Evolutionary conservation across 2,329 filamentous ascomycete species (phyloP).

Genomic region (Phialocephala sp.): DNA sequence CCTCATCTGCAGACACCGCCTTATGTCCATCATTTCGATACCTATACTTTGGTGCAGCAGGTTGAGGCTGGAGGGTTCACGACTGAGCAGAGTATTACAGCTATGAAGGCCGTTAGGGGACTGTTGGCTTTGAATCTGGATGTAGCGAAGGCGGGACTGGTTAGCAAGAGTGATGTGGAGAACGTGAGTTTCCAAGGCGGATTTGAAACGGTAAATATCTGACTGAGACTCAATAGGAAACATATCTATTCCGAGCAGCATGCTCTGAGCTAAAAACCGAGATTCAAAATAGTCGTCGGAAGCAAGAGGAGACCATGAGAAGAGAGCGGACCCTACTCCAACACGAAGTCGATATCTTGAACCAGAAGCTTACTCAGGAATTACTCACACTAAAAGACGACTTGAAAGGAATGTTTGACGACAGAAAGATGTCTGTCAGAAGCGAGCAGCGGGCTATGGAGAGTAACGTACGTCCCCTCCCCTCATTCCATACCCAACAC

Average conservation of each 20-base stretch:
- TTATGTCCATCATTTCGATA: conserved; percentile 97
- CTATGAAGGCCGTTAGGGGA: conserved; percentile 90
- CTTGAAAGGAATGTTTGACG: conserved; percentile 94
- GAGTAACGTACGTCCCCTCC: conserved; percentile 65
- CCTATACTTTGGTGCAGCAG: conserved; percentile 84
- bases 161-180: conserved; percentile 91
- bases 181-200: conserved; percentile 58
- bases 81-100: conserved; percentile 74
- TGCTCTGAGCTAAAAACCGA: conserved; percentile 92
- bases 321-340: conserved; percentile 85
- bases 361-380: conserved; percentile 85
- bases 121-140: conserved; percentile 81
- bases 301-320: conserved; percentile 80
- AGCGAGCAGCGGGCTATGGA: conserved; percentile 88
- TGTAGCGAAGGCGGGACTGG: conserved; percentile 77
- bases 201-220: neutral
- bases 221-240: conserved; percentile 57
- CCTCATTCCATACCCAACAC: neutral
- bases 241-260: conserved; percentile 91
- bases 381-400: conserved; percentile 82
- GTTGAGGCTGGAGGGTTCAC: conserved; percentile 76
- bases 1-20: conserved; percentile 75
- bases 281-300: conserved; percentile 76
- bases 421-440: conserved; percentile 89
- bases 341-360: conserved; percentile 93